Base-by-base conservation (phyloP, 108 stramenopile genomes). In the Nitzschia palea region DNA sequence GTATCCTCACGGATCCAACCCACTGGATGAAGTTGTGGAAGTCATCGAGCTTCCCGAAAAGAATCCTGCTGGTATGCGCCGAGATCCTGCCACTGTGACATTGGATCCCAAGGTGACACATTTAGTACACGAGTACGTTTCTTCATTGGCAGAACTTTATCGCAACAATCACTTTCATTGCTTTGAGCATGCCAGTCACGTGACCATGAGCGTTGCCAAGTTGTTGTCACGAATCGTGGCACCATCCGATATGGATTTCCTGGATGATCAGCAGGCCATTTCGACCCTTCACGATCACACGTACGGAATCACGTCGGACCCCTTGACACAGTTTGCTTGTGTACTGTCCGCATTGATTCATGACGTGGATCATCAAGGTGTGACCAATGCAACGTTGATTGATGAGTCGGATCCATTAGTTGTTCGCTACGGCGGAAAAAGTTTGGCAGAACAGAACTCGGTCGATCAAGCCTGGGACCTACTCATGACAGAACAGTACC, bases 161-260 rank as follows among this genome's bases (percentile, higher is more conserved):
- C 45, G 32, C 9, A 52, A 28, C 30, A 30, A 29, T 17, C 9
- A 23, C 50, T 65, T 65, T 31, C 63, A 65, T 27, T 44, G 15
- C 48, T 65, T 65, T 31, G 63, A 65, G 27, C 59, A 61, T 22
- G 59, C 59, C 25, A 33, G 40, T 15, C 59, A 61, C 27, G 59
- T 61, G 17, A 61, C 59, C 6, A 61, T 61, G 59, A 27, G 30
- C 37, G 59, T 61, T 4, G 42, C 25, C 35, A 61, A 61, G 37
- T 25, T 61, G 8, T 10, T 61, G 59, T 10, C 10, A 5, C 59
- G 59, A 35, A 61, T 61, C 25, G 59, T 61, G 4, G 55, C 55
- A 4, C 55, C 55, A 9, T 34, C 55, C n/a, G 55, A 56, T 34
- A 31, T 56, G 55, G 47, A 48, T 20, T 48, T 48, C 18, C 23